Conservation (phyloP, 139 green algal species). For the Tetradesmus lagerheimii region DNA sequence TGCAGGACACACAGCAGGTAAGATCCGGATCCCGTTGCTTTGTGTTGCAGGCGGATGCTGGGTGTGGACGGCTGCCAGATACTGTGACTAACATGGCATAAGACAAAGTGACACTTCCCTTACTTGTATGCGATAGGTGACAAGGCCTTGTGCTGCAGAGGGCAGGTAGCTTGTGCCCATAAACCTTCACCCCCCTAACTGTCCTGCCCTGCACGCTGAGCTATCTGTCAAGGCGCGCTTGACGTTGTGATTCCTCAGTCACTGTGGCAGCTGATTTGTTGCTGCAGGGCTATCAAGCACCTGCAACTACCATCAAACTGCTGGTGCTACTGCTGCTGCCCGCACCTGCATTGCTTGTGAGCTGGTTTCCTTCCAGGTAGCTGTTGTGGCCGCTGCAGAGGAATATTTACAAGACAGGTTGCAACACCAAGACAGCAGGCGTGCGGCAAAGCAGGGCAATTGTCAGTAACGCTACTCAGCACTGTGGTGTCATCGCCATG, state of each 20-base stretch:
- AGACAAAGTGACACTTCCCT: too few species aligned
- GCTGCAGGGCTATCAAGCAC: background rate
- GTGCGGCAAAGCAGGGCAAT: background rate
- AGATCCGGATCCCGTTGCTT: too few species aligned
- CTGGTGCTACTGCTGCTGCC: background rate
- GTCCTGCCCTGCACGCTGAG: too few species aligned
- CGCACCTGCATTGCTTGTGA: conserved; percentile 13
- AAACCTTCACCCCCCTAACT: too few species aligned
- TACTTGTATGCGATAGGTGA: too few species aligned
- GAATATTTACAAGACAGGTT: background rate
- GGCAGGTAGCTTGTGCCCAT: too few species aligned
- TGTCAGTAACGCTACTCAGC: too few species aligned
- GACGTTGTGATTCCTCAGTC: background rate
- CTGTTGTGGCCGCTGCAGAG: conserved; percentile 46
- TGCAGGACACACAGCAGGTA: background rate
- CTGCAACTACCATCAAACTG: background rate
- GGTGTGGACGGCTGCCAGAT: too few species aligned
- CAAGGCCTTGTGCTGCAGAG: too few species aligned
- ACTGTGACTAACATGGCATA: too few species aligned
- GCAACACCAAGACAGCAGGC: background rate
- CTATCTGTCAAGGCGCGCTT: background rate
- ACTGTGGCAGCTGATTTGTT: background rate
- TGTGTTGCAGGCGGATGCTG: too few species aligned
- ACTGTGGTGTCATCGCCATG: too few species aligned
- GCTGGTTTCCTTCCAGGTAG: conserved; percentile 45